phyloP scores from a whole-genome alignment of 2,329 filamentous ascomycete genomes.

The Calonectria naviculata region DNA sequence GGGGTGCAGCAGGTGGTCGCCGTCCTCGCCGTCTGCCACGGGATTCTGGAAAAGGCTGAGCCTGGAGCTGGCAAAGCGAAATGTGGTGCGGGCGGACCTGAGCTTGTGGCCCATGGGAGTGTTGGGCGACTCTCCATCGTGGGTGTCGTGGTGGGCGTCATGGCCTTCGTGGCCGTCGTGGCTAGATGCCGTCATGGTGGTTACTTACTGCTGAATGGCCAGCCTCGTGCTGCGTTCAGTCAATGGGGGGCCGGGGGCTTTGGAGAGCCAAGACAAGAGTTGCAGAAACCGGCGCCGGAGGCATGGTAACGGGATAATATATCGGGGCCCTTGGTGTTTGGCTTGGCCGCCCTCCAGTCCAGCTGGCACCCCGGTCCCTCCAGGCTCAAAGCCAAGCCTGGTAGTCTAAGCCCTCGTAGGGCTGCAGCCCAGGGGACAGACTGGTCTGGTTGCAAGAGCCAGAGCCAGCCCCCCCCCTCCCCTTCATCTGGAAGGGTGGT shows the following conservation, averaged over 20 bases:
- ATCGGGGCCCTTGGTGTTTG: background rate
- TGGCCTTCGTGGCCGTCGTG: background rate
- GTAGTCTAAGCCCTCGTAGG: background rate
- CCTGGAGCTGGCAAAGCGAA: conserved; percentile 12
- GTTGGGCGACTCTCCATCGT: background rate
- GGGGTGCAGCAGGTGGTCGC: background rate
- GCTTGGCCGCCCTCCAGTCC: too few species aligned
- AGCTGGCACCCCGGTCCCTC: background rate
- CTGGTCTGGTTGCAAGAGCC: background rate
- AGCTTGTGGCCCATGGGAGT: conserved; percentile 10
- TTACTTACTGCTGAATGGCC: background rate
- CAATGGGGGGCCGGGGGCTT: background rate
- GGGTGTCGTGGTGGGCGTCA: background rate
- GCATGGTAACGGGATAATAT: conserved; percentile 3
- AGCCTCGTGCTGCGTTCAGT: background rate
- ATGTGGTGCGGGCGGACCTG: conserved; percentile 7
- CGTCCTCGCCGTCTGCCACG: background rate
- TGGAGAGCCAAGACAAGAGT: background rate
- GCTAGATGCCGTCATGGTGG: background rate
- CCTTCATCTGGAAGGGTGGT: background rate
- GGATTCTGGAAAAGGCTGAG: conserved; percentile 6
- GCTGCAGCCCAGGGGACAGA: conserved; percentile 3
- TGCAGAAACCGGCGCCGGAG: background rate
- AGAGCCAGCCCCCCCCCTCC: background rate
- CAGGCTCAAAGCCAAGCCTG: background rate